Evolutionary conservation across 2,329 filamentous ascomycete species (phyloP).

Genomic region (Pseudocercospora pini-densiflorae): DNA sequence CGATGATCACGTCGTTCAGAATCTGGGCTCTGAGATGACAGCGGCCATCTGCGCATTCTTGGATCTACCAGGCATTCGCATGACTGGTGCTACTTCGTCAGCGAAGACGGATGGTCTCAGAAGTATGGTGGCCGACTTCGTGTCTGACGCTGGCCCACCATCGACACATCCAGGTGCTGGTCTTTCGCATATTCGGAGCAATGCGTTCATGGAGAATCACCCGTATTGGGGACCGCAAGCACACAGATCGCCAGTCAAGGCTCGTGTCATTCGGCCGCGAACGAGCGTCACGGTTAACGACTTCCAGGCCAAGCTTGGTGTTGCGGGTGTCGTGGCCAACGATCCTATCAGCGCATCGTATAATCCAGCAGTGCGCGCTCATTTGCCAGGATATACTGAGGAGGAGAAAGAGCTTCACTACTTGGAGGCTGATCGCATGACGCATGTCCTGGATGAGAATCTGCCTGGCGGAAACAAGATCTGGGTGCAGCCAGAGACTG

Average conservation of each 20-base stretch:
- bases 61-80: slow-evolving; percentile 48
- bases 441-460: slow-evolving; percentile 47
- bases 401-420: slow-evolving; percentile 41
- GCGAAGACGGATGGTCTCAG: slow-evolving; percentile 14
- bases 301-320: slow-evolving; percentile 45
- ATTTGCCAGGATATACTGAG: slow-evolving; percentile 7
- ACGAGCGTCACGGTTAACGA: slow-evolving; percentile 44
- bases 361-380: neutral
- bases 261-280: slow-evolving; percentile 59
- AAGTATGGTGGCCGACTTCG: slow-evolving; percentile 30
- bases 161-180: slow-evolving; percentile 69
- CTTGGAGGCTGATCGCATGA: slow-evolving; percentile 47
- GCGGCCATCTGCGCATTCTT: slow-evolving; percentile 60
- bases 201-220: slow-evolving; percentile 62
- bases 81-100: slow-evolving; percentile 10
- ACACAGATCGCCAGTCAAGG: slow-evolving; percentile 56
- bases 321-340: slow-evolving; percentile 50
- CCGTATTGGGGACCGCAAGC: slow-evolving; percentile 64
- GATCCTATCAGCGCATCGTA: slow-evolving; percentile 16
- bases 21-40: slow-evolving; percentile 57
- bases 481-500: slow-evolving; percentile 54
- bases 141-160: slow-evolving; percentile 52
- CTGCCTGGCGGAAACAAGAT: slow-evolving; percentile 58
- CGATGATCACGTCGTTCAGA: slow-evolving; percentile 52
- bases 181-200: slow-evolving; percentile 63